phyloP scores from a whole-genome alignment of 192 early-diverging fungal species.

The Backusella circina region DNA sequence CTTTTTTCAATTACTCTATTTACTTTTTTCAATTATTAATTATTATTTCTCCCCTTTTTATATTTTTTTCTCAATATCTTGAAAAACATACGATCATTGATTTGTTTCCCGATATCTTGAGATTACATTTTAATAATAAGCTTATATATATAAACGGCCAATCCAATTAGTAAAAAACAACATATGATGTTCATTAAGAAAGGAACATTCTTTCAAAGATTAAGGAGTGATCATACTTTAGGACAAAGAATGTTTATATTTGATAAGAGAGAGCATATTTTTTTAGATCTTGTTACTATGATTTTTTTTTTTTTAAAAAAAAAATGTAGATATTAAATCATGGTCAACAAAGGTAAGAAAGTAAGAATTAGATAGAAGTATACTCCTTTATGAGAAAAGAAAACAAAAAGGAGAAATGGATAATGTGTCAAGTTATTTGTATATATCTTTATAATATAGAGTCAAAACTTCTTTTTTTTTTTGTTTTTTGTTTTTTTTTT shows the following conservation, averaged over 20 bases:
- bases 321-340: background rate
- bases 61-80: no score
- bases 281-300: background rate
- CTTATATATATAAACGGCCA: background rate
- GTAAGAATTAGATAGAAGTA: background rate
- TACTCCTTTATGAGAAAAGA: background rate
- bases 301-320: background rate
- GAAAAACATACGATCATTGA: background rate
- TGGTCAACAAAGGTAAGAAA: background rate
- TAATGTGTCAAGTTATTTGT: no score
- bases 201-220: background rate
- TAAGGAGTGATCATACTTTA: constrained; percentile 2
- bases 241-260: background rate
- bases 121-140: background rate
- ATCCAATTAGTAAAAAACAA: background rate
- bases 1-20: no score
- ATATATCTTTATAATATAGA: no score
- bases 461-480: background rate
- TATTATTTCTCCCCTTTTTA: no score
- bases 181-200: background rate
- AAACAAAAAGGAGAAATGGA: background rate
- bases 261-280: background rate
- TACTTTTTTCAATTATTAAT: no score
- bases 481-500: no score
- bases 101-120: background rate